These are phyloP conservation scores for Amborella trichopoda DNA, from an alignment of 164 flowering plant genomes.

Conservation along the genomic window DNA sequence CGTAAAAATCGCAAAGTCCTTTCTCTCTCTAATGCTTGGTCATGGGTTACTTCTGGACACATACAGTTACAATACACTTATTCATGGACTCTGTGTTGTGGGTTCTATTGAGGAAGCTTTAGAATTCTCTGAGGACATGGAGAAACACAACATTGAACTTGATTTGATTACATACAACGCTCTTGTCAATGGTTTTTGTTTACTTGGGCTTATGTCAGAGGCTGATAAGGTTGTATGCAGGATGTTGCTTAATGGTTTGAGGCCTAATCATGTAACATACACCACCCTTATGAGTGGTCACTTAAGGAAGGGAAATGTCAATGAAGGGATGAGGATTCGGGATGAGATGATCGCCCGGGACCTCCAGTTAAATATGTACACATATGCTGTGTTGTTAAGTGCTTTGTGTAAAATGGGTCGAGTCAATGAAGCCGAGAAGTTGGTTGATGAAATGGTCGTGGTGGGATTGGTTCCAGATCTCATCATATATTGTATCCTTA, in stretches of 20 bases:
- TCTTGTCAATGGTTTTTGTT: slow-evolving; percentile 47
- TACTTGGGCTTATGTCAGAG: slow-evolving; percentile 31
- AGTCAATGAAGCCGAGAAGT: slow-evolving; percentile 30
- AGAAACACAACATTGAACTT: slow-evolving; percentile 40
- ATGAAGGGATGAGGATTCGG: slow-evolving; percentile 36
- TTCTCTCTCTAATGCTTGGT: slow-evolving; percentile 54
- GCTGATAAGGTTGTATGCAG: slow-evolving; percentile 26
- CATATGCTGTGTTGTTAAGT: slow-evolving; percentile 39
- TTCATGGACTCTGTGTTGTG: slow-evolving; percentile 53
- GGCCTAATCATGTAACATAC: slow-evolving; percentile 34
- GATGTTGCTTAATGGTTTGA: slow-evolving; percentile 31
- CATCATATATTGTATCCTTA: slow-evolving; percentile 44
- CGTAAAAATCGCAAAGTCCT: slow-evolving; percentile 44
- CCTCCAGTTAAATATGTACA: slow-evolving; percentile 26
- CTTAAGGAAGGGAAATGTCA: slow-evolving; percentile 35
- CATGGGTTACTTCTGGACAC: slow-evolving; percentile 47
- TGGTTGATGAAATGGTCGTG: slow-evolving; percentile 42
- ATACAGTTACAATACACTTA: slow-evolving; percentile 65
- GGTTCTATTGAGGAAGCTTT: slow-evolving; percentile 65
- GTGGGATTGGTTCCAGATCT: slow-evolving; percentile 39
- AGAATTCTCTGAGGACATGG: slow-evolving; percentile 43
- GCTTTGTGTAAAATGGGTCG: slow-evolving; percentile 45
- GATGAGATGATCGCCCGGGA: slow-evolving; percentile 40
- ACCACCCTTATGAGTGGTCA: slow-evolving; percentile 44
- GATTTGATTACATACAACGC: slow-evolving; percentile 55